Evolutionary conservation across 2,329 filamentous ascomycete genomes (phyloP).

Genomic region (Diaporthe eres): DNA sequence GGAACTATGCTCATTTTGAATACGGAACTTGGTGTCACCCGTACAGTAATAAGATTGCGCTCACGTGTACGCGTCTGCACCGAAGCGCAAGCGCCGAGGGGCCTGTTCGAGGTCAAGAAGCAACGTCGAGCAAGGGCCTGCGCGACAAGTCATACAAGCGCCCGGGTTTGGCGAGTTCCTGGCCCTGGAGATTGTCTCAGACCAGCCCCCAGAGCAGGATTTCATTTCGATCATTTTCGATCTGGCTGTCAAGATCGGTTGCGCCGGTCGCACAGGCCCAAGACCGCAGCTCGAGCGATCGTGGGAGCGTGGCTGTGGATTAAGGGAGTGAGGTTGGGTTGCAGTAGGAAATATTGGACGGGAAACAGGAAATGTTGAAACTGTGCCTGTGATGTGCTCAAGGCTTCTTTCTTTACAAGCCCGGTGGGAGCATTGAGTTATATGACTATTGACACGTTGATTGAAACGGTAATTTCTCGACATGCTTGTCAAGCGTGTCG

Average conservation of each 20-base stretch:
- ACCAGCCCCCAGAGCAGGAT: background rate
- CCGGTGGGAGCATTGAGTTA: slow-evolving; percentile 19
- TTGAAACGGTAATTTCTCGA: slow-evolving; percentile 10
- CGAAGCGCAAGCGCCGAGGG: slow-evolving; percentile 36
- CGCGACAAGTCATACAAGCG: slow-evolving; percentile 26
- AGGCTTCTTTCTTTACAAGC: slow-evolving; percentile 2
- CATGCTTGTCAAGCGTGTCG: slow-evolving; percentile 16
- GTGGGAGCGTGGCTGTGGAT: background rate
- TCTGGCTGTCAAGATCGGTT: slow-evolving; percentile 11
- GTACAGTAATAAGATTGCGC: background rate
- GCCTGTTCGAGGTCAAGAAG: slow-evolving; percentile 6
- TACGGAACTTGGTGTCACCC: background rate
- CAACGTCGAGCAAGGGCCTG: slow-evolving; percentile 10
- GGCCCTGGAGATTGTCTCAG: slow-evolving; percentile 14
- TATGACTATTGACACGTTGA: slow-evolving; percentile 28
- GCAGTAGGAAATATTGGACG: slow-evolving; percentile 17
- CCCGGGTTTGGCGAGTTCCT: slow-evolving; percentile 16
- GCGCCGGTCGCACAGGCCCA: slow-evolving; percentile 9
- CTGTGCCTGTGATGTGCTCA: background rate
- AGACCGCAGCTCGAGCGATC: background rate
- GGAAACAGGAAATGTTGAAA: slow-evolving; percentile 6
- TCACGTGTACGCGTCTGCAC: slow-evolving; percentile 1
- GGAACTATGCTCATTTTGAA: background rate
- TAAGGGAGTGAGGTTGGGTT: background rate
- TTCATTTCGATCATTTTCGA: background rate